Evolutionary conservation across 768 basidiomycete genomes (phyloP).

Genomic region (Pleurotus salmoneostramineus): DNA sequence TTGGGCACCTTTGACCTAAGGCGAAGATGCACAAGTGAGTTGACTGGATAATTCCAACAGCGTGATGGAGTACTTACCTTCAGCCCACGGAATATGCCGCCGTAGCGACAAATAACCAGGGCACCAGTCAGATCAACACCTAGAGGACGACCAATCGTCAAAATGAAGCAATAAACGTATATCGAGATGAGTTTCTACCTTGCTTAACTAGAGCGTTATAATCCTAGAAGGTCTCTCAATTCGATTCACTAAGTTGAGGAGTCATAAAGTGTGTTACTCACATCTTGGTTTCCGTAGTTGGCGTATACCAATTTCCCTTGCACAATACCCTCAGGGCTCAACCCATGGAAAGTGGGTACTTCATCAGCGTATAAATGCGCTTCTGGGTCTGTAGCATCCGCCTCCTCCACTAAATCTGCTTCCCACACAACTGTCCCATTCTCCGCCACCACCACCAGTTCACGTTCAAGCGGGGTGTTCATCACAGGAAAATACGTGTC

Average conservation of each 20-base stretch:
- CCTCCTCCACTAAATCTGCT: slow-evolving; percentile 64
- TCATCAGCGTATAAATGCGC: slow-evolving; percentile 53
- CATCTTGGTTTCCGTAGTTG: slow-evolving; percentile 47
- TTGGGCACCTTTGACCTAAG: slow-evolving; percentile 56
- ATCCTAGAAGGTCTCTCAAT: slow-evolving; percentile 28
- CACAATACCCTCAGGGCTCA: slow-evolving; percentile 65
- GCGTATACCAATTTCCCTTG: slow-evolving; percentile 58
- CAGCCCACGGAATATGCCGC: slow-evolving; percentile 62
- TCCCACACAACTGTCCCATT: slow-evolving; percentile 48
- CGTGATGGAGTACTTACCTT: slow-evolving; percentile 35
- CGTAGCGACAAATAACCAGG: slow-evolving; percentile 60
- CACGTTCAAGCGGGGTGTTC: slow-evolving; percentile 59
- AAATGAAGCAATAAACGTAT: not conserved
- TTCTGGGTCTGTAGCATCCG: slow-evolving; percentile 61
- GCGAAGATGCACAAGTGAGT: too few species aligned
- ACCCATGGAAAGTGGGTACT: slow-evolving; percentile 67
- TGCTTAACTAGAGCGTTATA: slow-evolving; percentile 54
- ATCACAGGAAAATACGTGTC: slow-evolving; percentile 72
- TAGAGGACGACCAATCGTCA: slow-evolving; percentile 11
- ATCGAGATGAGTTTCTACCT: slow-evolving; percentile 24
- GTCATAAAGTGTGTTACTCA: not conserved
- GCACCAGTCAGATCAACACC: slow-evolving; percentile 58
- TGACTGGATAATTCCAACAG: not conserved
- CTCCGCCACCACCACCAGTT: slow-evolving; percentile 50
- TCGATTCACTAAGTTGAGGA: too few species aligned